Conservation (phyloP, 2,329 filamentous ascomycete species). For the Penicillium aurantiogriseum region DNA sequence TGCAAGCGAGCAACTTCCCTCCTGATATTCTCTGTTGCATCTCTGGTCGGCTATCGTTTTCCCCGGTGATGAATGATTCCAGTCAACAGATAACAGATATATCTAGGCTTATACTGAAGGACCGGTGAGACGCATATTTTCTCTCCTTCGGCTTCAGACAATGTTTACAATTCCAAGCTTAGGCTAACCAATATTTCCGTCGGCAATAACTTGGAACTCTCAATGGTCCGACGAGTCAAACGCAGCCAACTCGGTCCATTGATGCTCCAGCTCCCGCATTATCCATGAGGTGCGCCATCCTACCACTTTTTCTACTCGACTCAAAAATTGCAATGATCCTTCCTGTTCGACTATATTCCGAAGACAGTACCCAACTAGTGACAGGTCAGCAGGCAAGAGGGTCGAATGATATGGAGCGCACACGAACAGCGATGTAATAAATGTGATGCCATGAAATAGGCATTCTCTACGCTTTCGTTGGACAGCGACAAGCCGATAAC, state of each 20-base stretch:
- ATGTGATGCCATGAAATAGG: constrained; percentile 36
- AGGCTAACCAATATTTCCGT: too few relatives aligned
- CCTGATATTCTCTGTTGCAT: too few relatives aligned
- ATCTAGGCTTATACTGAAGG: too few relatives aligned
- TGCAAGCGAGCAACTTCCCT: too few relatives aligned
- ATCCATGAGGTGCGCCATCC: constrained; percentile 37
- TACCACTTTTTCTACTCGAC: constrained; percentile 26
- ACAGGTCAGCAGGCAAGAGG: background rate
- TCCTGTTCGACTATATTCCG: constrained; percentile 28
- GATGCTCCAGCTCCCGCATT: constrained; percentile 26
- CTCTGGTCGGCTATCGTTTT: too few relatives aligned
- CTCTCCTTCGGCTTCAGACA: too few relatives aligned
- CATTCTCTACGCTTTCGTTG: constrained; percentile 36
- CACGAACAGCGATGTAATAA: constrained; percentile 34
- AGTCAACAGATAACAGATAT: too few relatives aligned
- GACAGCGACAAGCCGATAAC: constrained; percentile 35
- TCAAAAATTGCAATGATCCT: constrained; percentile 30
- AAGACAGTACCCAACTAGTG: constrained; percentile 35
- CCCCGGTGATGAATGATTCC: too few relatives aligned
- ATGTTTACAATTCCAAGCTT: too few relatives aligned
- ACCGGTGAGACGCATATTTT: too few relatives aligned
- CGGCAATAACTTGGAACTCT: too few relatives aligned
- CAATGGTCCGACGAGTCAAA: background rate
- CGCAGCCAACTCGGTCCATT: constrained; percentile 30
- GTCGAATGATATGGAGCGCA: background rate